Evolutionary conservation across 106 monocot genomes (phyloP), one percentile per base, ranked within the genome.

Genomic region (Alisma plantagoaquatica): DNA sequence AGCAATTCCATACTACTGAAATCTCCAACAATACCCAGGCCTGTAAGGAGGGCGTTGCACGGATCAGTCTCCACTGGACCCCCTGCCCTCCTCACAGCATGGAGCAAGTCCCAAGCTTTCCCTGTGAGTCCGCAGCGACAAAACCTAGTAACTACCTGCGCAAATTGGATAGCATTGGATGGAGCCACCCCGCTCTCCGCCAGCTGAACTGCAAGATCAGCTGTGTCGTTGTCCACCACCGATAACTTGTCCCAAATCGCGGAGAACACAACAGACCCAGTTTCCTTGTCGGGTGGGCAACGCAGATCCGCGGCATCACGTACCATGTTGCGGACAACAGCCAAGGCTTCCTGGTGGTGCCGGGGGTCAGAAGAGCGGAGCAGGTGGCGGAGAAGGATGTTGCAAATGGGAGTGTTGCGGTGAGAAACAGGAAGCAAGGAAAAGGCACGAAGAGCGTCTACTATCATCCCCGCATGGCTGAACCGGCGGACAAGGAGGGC

Each of bases 11-110:
- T 81, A 28, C 68, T 67, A 0, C 25, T 21, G 27, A 75, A 73
- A 20, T 78, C 80, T 20, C 70, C 51, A 31, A 23, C 66, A 12
- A 48, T 68, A 9, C 65, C 63, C 19, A 87, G 82, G 18, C 69
- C 79, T 10, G 62, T 56, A n/a, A 85, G 69, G 38, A 85, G 53
- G 16, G 75, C 54, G 29, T 80, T 76, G 66, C 44, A 85, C 0
- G 31, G 53, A 14, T 62, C 44, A 10, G 76, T 41, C 10, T 54
- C 66, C 10, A 70, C 33, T 18, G 53, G 2, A 12, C 1, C 60
- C 53, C 8, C 54, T 46, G 5, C 60, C 55, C 16, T 38, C 29
- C 41, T 71, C 23, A 67, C 55, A 5, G 67, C 50, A 47, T 57
- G 66, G 32, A 77, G 21, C 23, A 71, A 54, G 24, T 87, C 74